A percentile compares a stretch with the other conserved stretches of the same genome.
Conservation (phyloP, 2,329 filamentous ascomycete species). For the Trichocomaceae sp. region DNA sequence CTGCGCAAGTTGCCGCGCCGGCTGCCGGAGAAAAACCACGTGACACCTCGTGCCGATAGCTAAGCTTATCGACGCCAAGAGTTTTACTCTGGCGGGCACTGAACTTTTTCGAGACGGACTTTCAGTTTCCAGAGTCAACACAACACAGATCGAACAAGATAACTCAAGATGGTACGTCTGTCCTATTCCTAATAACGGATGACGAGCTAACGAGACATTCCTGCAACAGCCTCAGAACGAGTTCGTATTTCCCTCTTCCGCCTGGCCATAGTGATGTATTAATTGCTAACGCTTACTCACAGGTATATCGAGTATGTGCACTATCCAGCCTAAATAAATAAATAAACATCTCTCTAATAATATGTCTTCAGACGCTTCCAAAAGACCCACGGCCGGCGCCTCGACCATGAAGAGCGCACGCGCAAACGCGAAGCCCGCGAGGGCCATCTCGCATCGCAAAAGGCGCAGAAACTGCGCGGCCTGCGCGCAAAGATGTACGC, state of each 20-base stretch:
- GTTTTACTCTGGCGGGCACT: neutral
- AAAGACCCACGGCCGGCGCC: conserved; percentile 29
- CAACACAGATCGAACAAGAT: neutral
- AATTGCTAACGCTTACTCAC: conserved; percentile 2
- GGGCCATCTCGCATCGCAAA: conserved; percentile 76
- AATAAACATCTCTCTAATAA: too few species aligned
- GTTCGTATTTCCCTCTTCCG: conserved; percentile 24
- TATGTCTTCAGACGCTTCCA: conserved; percentile 14
- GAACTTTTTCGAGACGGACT: neutral
- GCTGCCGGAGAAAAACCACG: conserved; percentile 23
- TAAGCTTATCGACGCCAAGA: neutral
- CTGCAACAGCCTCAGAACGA: conserved; percentile 37
- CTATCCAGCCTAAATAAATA: too few species aligned
- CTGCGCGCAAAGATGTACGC: conserved; percentile 88
- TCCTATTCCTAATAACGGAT: neutral
- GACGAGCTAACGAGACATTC: neutral
- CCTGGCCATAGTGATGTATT: too few species aligned
- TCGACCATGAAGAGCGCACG: conserved; percentile 80
- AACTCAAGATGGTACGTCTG: conserved; percentile 6
- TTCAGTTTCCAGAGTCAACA: neutral
- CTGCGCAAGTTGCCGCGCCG: conserved; percentile 24
- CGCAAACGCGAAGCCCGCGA: conserved; percentile 86
- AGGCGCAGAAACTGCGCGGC: conserved; percentile 89
- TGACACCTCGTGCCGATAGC: conserved; percentile 12
- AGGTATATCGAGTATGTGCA: conserved; percentile 63